Conservation (phyloP, 1,139 yeast species). For the Debaryomyces nepalensis region DNA sequence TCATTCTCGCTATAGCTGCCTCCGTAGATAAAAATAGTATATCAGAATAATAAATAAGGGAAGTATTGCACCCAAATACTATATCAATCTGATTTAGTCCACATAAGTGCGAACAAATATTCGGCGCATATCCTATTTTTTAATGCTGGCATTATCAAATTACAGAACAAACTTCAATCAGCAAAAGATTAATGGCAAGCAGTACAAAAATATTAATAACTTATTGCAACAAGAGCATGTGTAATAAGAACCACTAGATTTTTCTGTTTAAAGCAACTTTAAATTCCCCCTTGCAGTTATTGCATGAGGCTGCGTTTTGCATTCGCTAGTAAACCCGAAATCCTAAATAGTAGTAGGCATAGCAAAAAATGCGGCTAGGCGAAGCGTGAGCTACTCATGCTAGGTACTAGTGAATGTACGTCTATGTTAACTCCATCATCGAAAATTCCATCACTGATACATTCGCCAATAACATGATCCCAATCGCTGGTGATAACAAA, state of each 20-base stretch:
- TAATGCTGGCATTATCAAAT: neutral
- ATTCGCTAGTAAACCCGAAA: neutral
- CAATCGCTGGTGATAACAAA: conserved; percentile 57
- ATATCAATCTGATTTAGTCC: too few species aligned
- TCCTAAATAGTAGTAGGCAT: neutral
- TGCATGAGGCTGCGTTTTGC: neutral
- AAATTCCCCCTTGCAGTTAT: too few species aligned
- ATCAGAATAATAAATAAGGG: neutral
- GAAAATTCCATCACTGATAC: conserved; percentile 45
- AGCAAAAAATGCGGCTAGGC: neutral
- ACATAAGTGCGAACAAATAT: conserved; percentile 3
- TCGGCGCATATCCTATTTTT: neutral
- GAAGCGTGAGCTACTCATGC: conserved; percentile 33
- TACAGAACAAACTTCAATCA: neutral
- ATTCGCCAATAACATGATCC: conserved; percentile 54
- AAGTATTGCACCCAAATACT: neutral
- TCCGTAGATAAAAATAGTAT: neutral
- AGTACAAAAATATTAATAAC: neutral
- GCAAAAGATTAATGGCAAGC: neutral
- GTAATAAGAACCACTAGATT: too few species aligned
- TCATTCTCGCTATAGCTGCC: neutral
- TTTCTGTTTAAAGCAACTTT: too few species aligned
- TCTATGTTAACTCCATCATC: conserved; percentile 41
- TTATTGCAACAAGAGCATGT: too few species aligned
- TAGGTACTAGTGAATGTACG: conserved; percentile 39